Percentiles rank a stretch among this genome's conserved stretches.
phyloP scores from a whole-genome alignment of 345 rosid genomes.

The Moricandia arvensis region DNA sequence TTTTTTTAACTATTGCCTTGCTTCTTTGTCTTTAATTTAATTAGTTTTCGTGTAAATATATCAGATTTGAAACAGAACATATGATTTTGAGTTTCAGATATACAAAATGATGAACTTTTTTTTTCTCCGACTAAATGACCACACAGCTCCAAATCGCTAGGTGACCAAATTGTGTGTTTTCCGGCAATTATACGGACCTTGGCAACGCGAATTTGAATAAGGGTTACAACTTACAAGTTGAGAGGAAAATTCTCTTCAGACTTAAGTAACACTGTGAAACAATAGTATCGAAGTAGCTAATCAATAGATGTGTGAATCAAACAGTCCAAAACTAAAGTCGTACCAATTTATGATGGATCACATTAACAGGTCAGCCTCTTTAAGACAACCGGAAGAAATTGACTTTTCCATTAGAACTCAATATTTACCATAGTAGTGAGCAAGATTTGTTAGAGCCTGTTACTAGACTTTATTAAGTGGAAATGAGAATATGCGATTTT shows the following conservation, averaged over 20 bases:
- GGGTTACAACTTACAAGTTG: no score
- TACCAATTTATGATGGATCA: neutral
- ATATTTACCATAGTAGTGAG: neutral
- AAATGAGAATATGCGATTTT: slow-evolving; percentile 9
- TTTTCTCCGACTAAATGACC: no score
- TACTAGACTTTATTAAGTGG: neutral
- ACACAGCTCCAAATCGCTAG: no score
- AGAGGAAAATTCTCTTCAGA: neutral
- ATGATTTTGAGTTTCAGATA: no score
- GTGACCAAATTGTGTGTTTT: no score
- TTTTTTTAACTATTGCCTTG: no score
- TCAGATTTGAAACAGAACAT: no score
- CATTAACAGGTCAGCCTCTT: neutral
- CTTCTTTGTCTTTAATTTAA: no score
- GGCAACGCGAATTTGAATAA: no score
- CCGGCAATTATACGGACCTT: no score
- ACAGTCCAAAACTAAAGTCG: neutral
- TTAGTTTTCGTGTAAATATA: no score
- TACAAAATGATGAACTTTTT: no score
- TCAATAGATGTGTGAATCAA: neutral
- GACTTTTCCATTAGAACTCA: neutral
- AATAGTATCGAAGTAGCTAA: neutral
- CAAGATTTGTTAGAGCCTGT: neutral
- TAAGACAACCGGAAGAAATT: slow-evolving; percentile 6
- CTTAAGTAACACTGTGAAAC: neutral